Base-by-base conservation (phyloP, 352 stramenopile species). In the Globisporangium middletonii region DNA sequence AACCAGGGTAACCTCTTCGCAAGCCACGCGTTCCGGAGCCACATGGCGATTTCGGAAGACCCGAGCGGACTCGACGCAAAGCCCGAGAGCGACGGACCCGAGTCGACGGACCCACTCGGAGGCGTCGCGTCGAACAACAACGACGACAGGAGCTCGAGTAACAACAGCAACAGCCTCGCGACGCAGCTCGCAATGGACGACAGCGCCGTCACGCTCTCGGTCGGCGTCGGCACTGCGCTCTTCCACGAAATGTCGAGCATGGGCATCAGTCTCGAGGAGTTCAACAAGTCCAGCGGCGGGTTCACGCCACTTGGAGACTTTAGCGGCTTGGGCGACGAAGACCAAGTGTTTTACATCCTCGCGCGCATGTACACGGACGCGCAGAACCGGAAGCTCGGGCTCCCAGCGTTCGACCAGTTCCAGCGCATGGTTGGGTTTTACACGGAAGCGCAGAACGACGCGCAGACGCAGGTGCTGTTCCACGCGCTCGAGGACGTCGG, bases 371-470 rank as follows among this genome's bases (percentile, higher is more conserved):
- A 89, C 66, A 86, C 79, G 50, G 79, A 86, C 57, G 67, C 62
- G 1, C 69, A 79, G 50, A 68, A 73, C 46, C 75, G 79, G 49
- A 94, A 89, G 64, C 71, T 94, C 27, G 83, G 83, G 4, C 59
- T 94, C 16, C 79, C 83, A n/a, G 81, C 83, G 15, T 94, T 94
- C 41, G 81, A 94, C 45, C 77, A 88, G 55, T 90, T 89, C 42
- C 79, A 90, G 59, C 77, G 80, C 63, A 86, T 94, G 77, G 82
- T 92, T 58, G 83, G 83, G 11, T 92, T 94, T 55, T 94, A 94
- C 61, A 83, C 70, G 11, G 83, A 94, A 60, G 72, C 61, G 15
- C 79, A 90, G 55, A 76, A 81, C 52, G 76, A 90, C 41, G 68
- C 79, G 26, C 77, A 86, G 59, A 89, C 81, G 2, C 79, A 92